Conservation (phyloP, 2,329 filamentous ascomycete species). For the Neoarthrinium moseri region DNA sequence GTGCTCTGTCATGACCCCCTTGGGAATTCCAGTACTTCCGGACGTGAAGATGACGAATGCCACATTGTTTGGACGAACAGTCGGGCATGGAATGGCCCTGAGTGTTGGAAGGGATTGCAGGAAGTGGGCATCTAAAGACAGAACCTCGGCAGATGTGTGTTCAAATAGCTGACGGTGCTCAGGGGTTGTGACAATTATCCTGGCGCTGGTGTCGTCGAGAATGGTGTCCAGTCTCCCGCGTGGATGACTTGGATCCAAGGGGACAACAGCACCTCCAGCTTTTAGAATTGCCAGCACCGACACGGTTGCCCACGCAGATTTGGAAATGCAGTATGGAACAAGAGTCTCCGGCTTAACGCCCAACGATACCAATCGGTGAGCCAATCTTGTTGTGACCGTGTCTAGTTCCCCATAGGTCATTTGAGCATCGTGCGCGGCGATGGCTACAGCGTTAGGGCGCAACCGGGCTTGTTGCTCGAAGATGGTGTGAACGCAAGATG, state of each 20-base stretch:
- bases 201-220: slow-evolving; percentile 13
- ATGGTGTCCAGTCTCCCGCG: slow-evolving; percentile 19
- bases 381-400: slow-evolving; percentile 18
- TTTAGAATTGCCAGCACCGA: slow-evolving; percentile 33
- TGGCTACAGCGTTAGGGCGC: not conserved
- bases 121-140: slow-evolving; percentile 9
- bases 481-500: slow-evolving; percentile 6
- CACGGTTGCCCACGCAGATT: slow-evolving; percentile 33
- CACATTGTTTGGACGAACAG: slow-evolving; percentile 11
- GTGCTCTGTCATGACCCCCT: slow-evolving; percentile 18
- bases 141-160: slow-evolving; percentile 10
- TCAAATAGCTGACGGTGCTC: slow-evolving; percentile 10
- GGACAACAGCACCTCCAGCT: slow-evolving; percentile 33
- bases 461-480: slow-evolving; percentile 4
- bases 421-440: slow-evolving; percentile 7
- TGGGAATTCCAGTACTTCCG: slow-evolving; percentile 18
- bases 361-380: slow-evolving; percentile 25
- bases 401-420: slow-evolving; percentile 13
- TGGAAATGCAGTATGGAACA: slow-evolving; percentile 32
- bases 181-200: slow-evolving; percentile 14
- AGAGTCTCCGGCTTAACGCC: slow-evolving; percentile 30
- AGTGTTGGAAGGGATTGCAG: not conserved
- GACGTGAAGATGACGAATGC: slow-evolving; percentile 19
- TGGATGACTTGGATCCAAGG: slow-evolving; percentile 36
- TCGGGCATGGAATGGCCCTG: not conserved